These are phyloP conservation scores for Carex scoparia DNA, from an alignment of 176 grass and related monocot genomes.

Conservation along the genomic window DNA sequence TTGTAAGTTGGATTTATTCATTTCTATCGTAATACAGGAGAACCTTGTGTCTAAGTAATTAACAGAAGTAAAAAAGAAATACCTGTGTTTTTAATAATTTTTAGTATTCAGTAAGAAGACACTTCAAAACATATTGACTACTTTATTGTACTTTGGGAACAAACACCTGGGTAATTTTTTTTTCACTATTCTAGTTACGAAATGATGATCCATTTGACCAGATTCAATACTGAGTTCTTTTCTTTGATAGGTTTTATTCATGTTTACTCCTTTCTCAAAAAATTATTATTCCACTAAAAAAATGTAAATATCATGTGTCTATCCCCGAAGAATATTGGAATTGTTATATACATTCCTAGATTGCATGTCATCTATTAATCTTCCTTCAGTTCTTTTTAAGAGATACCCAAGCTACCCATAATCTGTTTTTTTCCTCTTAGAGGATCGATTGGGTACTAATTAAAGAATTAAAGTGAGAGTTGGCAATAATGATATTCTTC, in stretches of 20 bases:
- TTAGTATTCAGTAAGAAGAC: background rate
- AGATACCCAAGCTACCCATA: background rate
- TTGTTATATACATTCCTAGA: background rate
- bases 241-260: background rate
- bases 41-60: background rate
- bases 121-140: background rate
- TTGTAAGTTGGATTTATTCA: conserved; percentile 37
- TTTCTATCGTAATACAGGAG: background rate
- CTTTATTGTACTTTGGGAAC: background rate
- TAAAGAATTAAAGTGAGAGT: background rate
- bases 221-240: background rate
- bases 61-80: background rate
- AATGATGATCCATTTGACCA: background rate
- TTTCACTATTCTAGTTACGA: background rate
- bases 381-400: background rate
- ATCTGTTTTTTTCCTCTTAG: background rate
- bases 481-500: background rate
- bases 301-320: background rate
- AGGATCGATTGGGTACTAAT: background rate
- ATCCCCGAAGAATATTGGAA: background rate
- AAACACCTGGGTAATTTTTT: background rate
- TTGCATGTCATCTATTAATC: background rate
- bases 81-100: background rate
- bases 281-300: background rate
- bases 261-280: background rate